Evolutionary conservation across 352 stramenopile species (phyloP), one percentile per base, ranked within the genome.

Genomic region (Globisporangium rhizosaccharum): DNA sequence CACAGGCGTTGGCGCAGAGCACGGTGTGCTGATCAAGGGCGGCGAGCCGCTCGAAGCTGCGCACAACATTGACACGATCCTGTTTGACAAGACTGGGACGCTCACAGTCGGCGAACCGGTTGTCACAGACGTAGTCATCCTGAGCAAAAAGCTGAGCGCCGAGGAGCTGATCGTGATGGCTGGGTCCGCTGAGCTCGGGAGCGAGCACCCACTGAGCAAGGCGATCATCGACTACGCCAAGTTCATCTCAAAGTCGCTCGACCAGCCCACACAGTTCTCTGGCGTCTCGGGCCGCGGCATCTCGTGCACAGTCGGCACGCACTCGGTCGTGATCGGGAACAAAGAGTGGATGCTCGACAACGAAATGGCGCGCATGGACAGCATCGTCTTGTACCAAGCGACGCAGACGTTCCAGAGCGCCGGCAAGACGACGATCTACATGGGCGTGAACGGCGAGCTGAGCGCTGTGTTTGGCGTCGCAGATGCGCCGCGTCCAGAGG

Each of bases 41-140:
- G 98, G 96, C 5, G 87, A 96, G 56, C 85, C 93, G 14, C 75
- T 98, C 10, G 90, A 98, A 57, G 75, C 82, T n/a, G 88, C 89
- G 12, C 85, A 97, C 64, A 94, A 92, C 56, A 82, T 99, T 45
- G 89, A 96, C 57, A 92, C 90, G 41, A 94, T 99, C 55, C 68
- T 99, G 25, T 99, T 99, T 70, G 98, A 99, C 78, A 99, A 99
- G 79, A 99, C 98, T 0, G 98, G 98, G 3, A 99, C 97, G n/a
- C 67, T 99, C 14, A 99, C 96, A 1, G 80, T 91, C 18, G 96
- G 96, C 9, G 81, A 93, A 48, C 96, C 95, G 7, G 75, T 83
- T 9, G 88, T 98, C 49, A 91, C 81, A 44, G 76, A 96, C 59
- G 79, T 96, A 39, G 73, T 96, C 17, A 77, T 96, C 28, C 69